phyloP scores from a whole-genome alignment of 257 asterid genomes.

The Gardenia jasminoides region DNA sequence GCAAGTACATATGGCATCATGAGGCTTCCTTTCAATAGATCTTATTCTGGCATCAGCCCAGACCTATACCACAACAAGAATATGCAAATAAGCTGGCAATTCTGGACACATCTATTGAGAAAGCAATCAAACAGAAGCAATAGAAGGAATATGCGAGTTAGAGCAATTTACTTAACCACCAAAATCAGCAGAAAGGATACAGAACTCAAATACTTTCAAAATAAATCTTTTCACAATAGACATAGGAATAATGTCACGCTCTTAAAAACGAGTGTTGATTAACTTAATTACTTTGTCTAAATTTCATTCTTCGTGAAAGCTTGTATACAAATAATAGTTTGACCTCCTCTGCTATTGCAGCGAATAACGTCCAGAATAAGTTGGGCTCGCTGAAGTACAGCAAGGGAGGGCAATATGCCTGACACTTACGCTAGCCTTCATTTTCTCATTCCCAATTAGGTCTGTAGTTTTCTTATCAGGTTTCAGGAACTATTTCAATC shows the following conservation, averaged over 20 bases:
- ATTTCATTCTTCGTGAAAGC: background rate
- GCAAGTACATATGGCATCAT: slow-evolving; percentile 57
- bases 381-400: slow-evolving; percentile 74
- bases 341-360: slow-evolving; percentile 64
- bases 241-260: background rate
- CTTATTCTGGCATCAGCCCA: slow-evolving; percentile 83
- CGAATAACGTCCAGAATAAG: slow-evolving; percentile 91
- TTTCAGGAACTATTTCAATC: slow-evolving; percentile 33
- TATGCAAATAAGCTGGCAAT: slow-evolving; percentile 6
- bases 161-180: background rate
- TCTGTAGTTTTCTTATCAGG: slow-evolving; percentile 81
- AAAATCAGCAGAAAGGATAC: background rate
- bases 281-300: no score
- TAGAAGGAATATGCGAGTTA: background rate
- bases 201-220: background rate
- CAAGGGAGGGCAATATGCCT: slow-evolving; percentile 92
- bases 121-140: background rate
- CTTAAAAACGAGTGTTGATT: background rate
- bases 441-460: slow-evolving; percentile 93
- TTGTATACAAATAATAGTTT: background rate
- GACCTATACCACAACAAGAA: slow-evolving; percentile 40
- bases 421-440: slow-evolving; percentile 93
- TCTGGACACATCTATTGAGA: background rate
- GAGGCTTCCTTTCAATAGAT: slow-evolving; percentile 82
- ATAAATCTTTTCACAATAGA: background rate